Evolutionary conservation across 2,329 filamentous ascomycete genomes (phyloP).

Genomic region (Sphaerulina populicola): DNA sequence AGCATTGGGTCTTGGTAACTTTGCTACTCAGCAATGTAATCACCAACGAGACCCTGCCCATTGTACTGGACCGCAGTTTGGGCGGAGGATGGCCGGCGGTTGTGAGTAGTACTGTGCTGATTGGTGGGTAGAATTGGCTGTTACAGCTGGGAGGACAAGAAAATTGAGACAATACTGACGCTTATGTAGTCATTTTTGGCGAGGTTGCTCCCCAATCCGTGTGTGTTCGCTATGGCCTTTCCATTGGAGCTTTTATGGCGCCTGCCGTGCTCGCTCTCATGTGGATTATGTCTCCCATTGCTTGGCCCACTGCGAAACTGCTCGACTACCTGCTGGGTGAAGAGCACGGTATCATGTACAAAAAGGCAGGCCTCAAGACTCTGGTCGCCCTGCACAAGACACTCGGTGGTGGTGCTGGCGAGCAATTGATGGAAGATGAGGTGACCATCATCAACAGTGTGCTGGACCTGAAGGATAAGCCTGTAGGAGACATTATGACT

Average conservation of each 20-base stretch:
- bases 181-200: conserved; percentile 76
- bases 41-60: conserved; percentile 92
- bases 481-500: conserved; percentile 94
- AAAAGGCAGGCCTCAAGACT: conserved; percentile 95
- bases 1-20: conserved; percentile 97
- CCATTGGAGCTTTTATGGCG: conserved; percentile 89
- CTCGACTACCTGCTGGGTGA: conserved; percentile 88
- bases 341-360: conserved; percentile 94
- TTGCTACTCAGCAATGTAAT: conserved; percentile 92
- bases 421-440: conserved; percentile 91
- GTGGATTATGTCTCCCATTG: conserved; percentile 82
- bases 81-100: conserved; percentile 93
- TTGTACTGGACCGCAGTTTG: conserved; percentile 86
- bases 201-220: conserved; percentile 93
- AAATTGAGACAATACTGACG: background rate
- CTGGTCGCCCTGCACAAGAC: conserved; percentile 91
- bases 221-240: conserved; percentile 90
- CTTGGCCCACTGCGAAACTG: conserved; percentile 91
- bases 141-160: background rate
- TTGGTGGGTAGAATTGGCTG: conserved; percentile 53
- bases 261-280: conserved; percentile 80
- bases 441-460: conserved; percentile 98
- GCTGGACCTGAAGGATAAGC: conserved; percentile 89
- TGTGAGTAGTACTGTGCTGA: conserved; percentile 82
- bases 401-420: conserved; percentile 68